Conservation (phyloP, 345 rosid species). For the Populus simonii region DNA sequence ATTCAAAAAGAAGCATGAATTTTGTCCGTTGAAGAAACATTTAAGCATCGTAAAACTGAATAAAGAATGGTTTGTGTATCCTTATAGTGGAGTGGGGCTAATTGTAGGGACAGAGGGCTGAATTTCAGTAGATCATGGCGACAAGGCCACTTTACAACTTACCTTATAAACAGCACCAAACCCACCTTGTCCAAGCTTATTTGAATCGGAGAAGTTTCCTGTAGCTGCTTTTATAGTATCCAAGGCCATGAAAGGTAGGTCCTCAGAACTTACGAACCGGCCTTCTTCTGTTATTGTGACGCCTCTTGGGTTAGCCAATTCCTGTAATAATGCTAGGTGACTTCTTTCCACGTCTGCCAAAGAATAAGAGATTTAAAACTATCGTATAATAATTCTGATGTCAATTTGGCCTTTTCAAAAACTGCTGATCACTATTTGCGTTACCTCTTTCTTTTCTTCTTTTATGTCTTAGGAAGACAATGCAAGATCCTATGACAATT, state of each 20-base stretch:
- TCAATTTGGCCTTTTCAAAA: neutral
- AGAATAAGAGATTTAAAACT: neutral
- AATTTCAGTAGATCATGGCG: neutral
- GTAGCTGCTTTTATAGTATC: conserved; percentile 6
- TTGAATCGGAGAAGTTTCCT: conserved; percentile 7
- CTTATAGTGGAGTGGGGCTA: neutral
- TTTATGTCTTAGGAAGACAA: conserved; percentile 4
- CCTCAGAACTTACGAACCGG: conserved; percentile 27
- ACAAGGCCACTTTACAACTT: neutral
- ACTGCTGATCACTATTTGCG: neutral
- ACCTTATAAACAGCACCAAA: conserved; percentile 15
- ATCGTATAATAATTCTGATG: neutral
- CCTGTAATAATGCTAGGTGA: conserved; percentile 15
- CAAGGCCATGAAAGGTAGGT: conserved; percentile 7
- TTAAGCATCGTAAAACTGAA: neutral
- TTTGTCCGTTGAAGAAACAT: neutral
- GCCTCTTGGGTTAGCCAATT: conserved; percentile 21
- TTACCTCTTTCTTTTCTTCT: conserved; percentile 24
- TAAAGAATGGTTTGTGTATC: neutral
- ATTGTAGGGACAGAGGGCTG: neutral
- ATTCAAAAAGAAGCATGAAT: too few relatives aligned
- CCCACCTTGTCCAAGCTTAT: conserved; percentile 21
- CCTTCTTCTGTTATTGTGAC: conserved; percentile 20
- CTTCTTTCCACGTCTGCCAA: conserved; percentile 26
- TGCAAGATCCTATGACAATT: conserved; percentile 17